Evolutionary conservation across 148 eudicot species (phyloP).

Genomic region (Silene conica): DNA sequence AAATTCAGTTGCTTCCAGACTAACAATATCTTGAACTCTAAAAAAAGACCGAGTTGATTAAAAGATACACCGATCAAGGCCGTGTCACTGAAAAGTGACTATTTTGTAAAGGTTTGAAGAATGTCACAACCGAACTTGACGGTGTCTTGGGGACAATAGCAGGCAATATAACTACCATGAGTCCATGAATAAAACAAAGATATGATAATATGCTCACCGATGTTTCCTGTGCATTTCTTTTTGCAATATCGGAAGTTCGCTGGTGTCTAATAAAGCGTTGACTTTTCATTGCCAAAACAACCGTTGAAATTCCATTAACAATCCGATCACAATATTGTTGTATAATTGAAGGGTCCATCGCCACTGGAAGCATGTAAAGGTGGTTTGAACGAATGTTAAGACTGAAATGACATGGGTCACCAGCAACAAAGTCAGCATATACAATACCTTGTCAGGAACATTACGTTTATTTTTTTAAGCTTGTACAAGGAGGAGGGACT

Average conservation of each 20-base stretch:
- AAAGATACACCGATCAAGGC: no score
- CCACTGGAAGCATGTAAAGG: constrained; percentile 94
- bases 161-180: not conserved
- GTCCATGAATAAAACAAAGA: not conserved
- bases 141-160: not conserved
- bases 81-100: not conserved
- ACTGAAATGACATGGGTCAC: constrained; percentile 78
- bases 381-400: constrained; percentile 68
- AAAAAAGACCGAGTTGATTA: not conserved
- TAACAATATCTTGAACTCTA: not conserved
- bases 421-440: constrained; percentile 90
- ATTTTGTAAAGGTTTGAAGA: not conserved
- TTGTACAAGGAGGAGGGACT: no score
- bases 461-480: no score
- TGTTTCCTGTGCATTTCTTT: constrained; percentile 81
- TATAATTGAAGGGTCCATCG: constrained; percentile 66
- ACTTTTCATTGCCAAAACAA: constrained; percentile 77
- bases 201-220: constrained; percentile 45
- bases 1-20: constrained; percentile 5
- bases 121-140: not conserved
- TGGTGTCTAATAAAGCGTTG: constrained; percentile 88
- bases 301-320: constrained; percentile 86
- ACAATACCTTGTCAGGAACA: no score
- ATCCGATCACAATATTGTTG: constrained; percentile 78
- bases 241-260: constrained; percentile 87